These are phyloP conservation scores for Articulospora tetracladia DNA, from an alignment of 495 filamentous ascomycete species.

Conservation along the genomic window DNA sequence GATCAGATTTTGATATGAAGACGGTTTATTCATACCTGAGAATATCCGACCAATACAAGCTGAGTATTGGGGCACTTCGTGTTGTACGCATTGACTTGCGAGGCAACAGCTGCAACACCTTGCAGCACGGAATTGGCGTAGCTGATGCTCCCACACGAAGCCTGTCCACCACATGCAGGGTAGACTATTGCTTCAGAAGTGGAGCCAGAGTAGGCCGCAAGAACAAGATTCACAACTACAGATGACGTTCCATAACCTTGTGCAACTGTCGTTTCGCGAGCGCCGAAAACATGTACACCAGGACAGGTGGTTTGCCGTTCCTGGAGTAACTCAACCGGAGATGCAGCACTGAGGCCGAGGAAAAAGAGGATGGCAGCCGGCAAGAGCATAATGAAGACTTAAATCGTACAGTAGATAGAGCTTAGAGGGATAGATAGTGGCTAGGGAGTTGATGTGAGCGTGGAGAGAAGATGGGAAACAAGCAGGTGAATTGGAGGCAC, in stretches of 20 bases:
- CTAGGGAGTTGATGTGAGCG: neutral
- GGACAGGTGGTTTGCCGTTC: slow-evolving; percentile 34
- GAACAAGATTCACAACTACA: slow-evolving; percentile 47
- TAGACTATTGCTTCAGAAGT: slow-evolving; percentile 54
- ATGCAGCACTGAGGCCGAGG: neutral
- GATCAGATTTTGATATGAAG: neutral
- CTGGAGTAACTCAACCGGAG: neutral
- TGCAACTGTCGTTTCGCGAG: slow-evolving; percentile 58
- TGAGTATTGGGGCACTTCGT: slow-evolving; percentile 50
- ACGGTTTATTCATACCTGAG: slow-evolving; percentile 35
- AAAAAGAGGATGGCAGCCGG: neutral
- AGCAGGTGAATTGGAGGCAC: no score
- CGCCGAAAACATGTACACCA: slow-evolving; percentile 56
- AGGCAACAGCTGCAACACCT: slow-evolving; percentile 49
- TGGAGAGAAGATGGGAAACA: neutral
- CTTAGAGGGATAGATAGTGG: no score
- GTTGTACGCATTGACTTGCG: slow-evolving; percentile 52
- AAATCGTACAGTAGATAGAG: no score
- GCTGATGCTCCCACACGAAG: slow-evolving; percentile 42
- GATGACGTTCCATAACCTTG: slow-evolving; percentile 49
- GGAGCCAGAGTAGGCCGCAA: slow-evolving; percentile 42
- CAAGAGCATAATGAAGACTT: neutral
- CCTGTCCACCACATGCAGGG: slow-evolving; percentile 57
- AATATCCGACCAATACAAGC: slow-evolving; percentile 60
- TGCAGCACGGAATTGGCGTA: slow-evolving; percentile 50